These are phyloP conservation scores for Elsinoe fawcettii DNA, from an alignment of 2,329 filamentous ascomycete genomes.

Conservation along the genomic window DNA sequence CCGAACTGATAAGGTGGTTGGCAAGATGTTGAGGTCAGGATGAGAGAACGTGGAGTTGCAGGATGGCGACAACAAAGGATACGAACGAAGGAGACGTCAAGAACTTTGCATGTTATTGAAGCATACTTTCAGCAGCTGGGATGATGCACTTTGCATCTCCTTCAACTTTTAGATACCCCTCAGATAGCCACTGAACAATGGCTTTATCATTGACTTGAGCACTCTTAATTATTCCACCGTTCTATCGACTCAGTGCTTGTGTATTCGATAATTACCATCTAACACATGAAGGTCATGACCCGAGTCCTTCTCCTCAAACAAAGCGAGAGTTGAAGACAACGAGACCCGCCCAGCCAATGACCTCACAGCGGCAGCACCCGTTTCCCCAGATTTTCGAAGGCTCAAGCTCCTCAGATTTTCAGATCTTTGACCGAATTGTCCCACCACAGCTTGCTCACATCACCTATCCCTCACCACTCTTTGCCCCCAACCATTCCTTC, in stretches of 20 bases:
- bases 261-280: no score
- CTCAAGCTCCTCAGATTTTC: neutral
- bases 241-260: neutral
- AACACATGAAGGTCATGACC: no score
- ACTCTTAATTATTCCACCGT: neutral
- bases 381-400: neutral
- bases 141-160: neutral
- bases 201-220: neutral
- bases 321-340: neutral
- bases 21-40: neutral
- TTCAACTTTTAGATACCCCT: neutral
- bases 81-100: neutral
- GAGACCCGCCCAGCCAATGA: neutral
- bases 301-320: no score
- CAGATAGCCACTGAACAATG: neutral
- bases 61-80: neutral
- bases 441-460: neutral
- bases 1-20: neutral
- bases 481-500: neutral
- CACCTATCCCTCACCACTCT: neutral
- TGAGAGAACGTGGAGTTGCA: neutral
- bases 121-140: neutral
- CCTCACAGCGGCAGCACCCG: neutral
- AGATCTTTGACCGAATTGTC: neutral
- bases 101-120: neutral